Evolutionary conservation across 768 basidiomycete genomes (phyloP).

Genomic region (Podaxis sp.): DNA sequence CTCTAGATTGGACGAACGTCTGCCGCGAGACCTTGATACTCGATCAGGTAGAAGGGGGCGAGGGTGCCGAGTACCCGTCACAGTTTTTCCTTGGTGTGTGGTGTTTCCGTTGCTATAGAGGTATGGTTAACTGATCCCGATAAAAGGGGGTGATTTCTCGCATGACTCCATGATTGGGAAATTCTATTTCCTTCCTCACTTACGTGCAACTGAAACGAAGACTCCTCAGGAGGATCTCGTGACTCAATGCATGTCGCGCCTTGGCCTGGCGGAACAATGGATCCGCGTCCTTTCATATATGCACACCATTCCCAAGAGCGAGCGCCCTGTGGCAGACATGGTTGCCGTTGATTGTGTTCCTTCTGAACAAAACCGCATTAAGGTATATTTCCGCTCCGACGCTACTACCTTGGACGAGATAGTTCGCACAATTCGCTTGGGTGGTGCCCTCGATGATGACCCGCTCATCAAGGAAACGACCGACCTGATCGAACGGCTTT

Average conservation of each 20-base stretch:
- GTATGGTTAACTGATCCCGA: background rate
- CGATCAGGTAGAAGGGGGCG: constrained; percentile 4
- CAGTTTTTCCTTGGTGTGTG: constrained; percentile 18
- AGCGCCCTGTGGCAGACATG: constrained; percentile 16
- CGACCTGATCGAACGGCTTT: constrained; percentile 15
- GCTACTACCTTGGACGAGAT: constrained; percentile 16
- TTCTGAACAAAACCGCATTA: constrained; percentile 16
- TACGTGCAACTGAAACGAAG: constrained; percentile 12
- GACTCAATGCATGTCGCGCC: constrained; percentile 12
- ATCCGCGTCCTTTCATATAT: constrained; percentile 15
- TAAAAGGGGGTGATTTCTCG: constrained; percentile 17
- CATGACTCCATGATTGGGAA: constrained; percentile 17
- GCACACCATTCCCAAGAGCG: constrained; percentile 3
- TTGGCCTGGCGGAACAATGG: constrained; percentile 15
- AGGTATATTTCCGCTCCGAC: constrained; percentile 18
- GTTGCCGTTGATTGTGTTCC: constrained; percentile 18
- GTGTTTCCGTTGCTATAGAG: background rate
- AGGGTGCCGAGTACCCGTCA: constrained; percentile 10
- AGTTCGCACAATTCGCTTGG: constrained; percentile 14
- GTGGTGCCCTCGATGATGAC: constrained; percentile 15
- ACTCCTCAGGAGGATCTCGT: constrained; percentile 13
- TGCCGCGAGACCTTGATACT: constrained; percentile 16
- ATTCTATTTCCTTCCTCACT: constrained; percentile 18
- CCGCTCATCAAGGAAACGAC: constrained; percentile 14
- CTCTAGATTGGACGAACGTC: constrained; percentile 19